A percentile compares a stretch with the other conserved stretches of the same genome.
Conservation (phyloP, 2,329 filamentous ascomycete genomes). For the Aspergillus awamori region DNA sequence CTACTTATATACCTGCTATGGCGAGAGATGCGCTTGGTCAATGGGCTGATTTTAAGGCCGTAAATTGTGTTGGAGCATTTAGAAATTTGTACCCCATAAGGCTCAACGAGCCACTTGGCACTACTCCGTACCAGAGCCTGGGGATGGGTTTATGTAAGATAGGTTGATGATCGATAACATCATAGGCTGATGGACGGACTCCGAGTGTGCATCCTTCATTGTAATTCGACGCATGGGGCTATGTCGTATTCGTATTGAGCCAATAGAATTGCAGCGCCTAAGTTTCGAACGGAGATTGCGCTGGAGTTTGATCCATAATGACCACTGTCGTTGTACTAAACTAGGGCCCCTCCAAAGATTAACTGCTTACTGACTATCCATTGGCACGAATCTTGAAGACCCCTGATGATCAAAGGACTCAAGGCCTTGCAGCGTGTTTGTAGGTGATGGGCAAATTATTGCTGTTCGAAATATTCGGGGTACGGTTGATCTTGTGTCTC, state of each 20-base stretch:
- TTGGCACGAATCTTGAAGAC: neutral
- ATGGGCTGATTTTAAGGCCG: neutral
- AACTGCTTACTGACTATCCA: neutral
- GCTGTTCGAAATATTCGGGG: neutral
- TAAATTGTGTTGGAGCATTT: neutral
- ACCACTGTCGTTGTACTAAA: neutral
- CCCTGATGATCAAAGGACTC: neutral
- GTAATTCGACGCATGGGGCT: neutral
- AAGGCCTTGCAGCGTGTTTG: neutral
- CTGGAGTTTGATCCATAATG: neutral
- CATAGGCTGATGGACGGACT: neutral
- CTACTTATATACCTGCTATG: neutral
- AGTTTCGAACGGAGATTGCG: conserved; percentile 6
- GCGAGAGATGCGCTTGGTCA: neutral
- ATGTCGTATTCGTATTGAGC: neutral
- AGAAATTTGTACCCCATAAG: neutral
- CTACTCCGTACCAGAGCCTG: neutral
- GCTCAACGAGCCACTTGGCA: neutral
- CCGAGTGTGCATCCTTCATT: neutral
- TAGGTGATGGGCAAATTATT: neutral
- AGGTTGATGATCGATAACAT: neutral
- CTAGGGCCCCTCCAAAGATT: neutral
- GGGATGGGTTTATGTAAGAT: neutral
- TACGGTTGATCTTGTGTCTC: neutral
- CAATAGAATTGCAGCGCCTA: neutral